Evolutionary conservation across 495 filamentous ascomycete genomes (phyloP).

Genomic region (Aspergillus affinis): DNA sequence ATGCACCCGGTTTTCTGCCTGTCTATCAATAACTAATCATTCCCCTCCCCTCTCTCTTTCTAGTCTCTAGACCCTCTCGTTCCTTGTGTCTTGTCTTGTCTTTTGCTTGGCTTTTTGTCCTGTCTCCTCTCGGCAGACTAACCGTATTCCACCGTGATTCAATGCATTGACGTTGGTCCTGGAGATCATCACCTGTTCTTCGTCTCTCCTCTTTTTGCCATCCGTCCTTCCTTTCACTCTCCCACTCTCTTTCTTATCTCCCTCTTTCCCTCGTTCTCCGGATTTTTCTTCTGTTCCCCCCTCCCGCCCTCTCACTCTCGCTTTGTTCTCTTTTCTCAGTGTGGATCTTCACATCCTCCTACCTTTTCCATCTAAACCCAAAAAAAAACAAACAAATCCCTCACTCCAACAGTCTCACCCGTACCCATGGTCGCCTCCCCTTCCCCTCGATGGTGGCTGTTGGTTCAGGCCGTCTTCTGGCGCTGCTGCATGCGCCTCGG

Average conservation of each 20-base stretch:
- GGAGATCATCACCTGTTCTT: not conserved
- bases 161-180: not conserved
- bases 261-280: not conserved
- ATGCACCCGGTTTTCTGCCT: not conserved
- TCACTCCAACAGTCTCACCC: not conserved
- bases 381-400: constrained; percentile 1
- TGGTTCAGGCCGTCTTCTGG: constrained; percentile 72
- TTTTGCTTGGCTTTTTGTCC: not conserved
- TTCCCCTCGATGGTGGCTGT: constrained; percentile 66
- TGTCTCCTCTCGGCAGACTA: not conserved
- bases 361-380: not conserved
- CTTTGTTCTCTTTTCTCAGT: not conserved
- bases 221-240: not conserved
- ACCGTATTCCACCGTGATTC: not conserved
- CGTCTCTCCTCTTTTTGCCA: not conserved
- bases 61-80: no score
- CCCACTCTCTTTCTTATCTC: no score
- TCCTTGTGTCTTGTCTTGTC: not conserved
- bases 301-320: not conserved
- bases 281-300: not conserved
- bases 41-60: no score
- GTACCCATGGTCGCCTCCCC: constrained; percentile 28
- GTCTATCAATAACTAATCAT: not conserved
- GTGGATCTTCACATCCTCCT: not conserved
- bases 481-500: constrained; percentile 75